phyloP scores from a whole-genome alignment of 768 basidiomycete species.

The Filobasidium floriforme region DNA sequence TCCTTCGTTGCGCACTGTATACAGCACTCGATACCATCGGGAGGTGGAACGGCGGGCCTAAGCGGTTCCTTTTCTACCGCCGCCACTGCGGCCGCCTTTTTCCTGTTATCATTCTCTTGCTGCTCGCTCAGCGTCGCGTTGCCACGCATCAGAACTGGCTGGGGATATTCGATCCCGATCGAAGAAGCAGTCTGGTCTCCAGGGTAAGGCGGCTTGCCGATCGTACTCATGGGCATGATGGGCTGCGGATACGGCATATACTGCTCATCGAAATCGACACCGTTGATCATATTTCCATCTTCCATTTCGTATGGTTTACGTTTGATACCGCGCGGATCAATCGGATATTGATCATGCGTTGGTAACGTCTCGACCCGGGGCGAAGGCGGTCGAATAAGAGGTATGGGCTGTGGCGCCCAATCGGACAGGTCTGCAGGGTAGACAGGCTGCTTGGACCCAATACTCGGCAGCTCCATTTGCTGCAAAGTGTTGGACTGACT shows the following conservation, averaged over 20 bases:
- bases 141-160: background rate
- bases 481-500: too few species aligned
- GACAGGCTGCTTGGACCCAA: too few species aligned
- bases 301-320: background rate
- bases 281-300: background rate
- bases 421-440: too few species aligned
- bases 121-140: background rate
- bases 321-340: background rate
- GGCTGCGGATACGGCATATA: background rate
- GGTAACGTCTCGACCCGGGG: too few species aligned
- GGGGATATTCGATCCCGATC: background rate
- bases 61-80: constrained; percentile 14
- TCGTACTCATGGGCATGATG: background rate
- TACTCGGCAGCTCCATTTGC: too few species aligned
- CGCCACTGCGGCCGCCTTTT: constrained; percentile 14
- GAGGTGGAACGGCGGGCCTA: constrained; percentile 38
- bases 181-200: background rate
- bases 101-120: constrained; percentile 15
- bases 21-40: constrained; percentile 37
- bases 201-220: background rate
- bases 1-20: constrained; percentile 35
- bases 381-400: too few species aligned
- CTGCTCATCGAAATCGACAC: background rate
- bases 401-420: too few species aligned
- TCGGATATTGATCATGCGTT: background rate